These are phyloP conservation scores for Cyclocybe aegerita DNA, from an alignment of 768 basidiomycete species.

Conservation along the genomic window DNA sequence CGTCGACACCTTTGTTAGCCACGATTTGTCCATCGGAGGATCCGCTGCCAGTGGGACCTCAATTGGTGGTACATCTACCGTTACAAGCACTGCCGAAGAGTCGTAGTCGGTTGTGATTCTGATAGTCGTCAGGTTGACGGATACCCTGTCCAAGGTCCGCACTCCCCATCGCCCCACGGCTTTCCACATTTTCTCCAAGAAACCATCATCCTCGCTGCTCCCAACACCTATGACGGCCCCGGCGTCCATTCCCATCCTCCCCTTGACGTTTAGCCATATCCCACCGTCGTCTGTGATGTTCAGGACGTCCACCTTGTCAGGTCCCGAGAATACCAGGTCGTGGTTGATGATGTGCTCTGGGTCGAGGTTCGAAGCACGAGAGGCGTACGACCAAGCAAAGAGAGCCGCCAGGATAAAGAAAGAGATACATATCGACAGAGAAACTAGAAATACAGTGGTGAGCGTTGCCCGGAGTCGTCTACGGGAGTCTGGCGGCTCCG, in stretches of 20 bases:
- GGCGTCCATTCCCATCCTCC: constrained; percentile 66
- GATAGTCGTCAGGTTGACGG: constrained; percentile 54
- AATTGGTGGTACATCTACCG: constrained; percentile 46
- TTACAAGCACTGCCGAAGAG: constrained; percentile 37
- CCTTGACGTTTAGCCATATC: constrained; percentile 59
- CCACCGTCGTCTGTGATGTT: constrained; percentile 58
- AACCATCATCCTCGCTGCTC: constrained; percentile 39
- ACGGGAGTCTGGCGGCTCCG: constrained; percentile 21
- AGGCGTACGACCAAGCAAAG: constrained; percentile 67
- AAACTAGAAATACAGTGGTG: constrained; percentile 53
- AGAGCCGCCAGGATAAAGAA: constrained; percentile 43
- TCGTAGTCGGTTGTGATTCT: constrained; percentile 45
- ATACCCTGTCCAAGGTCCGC: constrained; percentile 50
- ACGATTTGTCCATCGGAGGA: constrained; percentile 49
- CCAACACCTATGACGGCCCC: constrained; percentile 59
- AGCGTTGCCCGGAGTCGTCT: constrained; percentile 37
- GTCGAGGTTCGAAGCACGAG: constrained; percentile 49
- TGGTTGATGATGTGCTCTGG: constrained; percentile 58
- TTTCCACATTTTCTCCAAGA: constrained; percentile 57
- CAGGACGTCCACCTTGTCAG: constrained; percentile 59
- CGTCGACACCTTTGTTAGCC: constrained; percentile 57
- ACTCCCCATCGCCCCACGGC: constrained; percentile 69
- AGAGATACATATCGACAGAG: constrained; percentile 50
- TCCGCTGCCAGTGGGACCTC: constrained; percentile 56
- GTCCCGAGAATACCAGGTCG: constrained; percentile 57